Evolutionary conservation across 148 eudicot species (phyloP).

Genomic region (Camellia sinensis): DNA sequence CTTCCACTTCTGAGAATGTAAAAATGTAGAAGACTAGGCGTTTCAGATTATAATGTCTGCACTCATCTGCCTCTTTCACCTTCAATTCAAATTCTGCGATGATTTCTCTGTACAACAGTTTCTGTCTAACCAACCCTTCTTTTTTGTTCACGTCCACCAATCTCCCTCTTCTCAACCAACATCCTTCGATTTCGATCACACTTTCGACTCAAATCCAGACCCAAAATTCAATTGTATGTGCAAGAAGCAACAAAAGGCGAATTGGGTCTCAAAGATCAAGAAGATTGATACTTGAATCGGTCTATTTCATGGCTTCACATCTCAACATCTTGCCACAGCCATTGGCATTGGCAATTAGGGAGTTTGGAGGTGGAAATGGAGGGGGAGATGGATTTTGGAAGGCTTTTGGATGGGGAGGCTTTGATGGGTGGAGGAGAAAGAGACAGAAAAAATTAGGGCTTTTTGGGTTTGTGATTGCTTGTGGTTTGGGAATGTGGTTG

Average conservation of each 20-base stretch:
- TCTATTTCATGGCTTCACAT: conserved; percentile 45
- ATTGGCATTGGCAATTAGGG: conserved; percentile 40
- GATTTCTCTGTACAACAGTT: background rate
- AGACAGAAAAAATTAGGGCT: conserved; percentile 38
- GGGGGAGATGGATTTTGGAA: conserved; percentile 39
- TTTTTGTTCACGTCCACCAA: background rate
- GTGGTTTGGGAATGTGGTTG: conserved; percentile 37
- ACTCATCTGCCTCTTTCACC: background rate
- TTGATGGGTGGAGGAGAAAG: conserved; percentile 46
- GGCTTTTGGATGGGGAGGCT: conserved; percentile 46
- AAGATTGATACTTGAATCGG: conserved; percentile 40
- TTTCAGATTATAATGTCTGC: no score
- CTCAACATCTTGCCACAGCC: conserved; percentile 69
- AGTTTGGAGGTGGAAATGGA: conserved; percentile 57
- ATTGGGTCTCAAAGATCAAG: conserved; percentile 38
- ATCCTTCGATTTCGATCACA: background rate
- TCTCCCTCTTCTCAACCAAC: background rate
- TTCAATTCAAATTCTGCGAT: background rate
- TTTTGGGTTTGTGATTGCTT: conserved; percentile 36
- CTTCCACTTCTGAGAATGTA: background rate
- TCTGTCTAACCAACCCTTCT: background rate
- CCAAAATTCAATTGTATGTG: conserved; percentile 28
- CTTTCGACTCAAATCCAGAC: conserved; percentile 24
- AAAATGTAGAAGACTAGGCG: background rate
- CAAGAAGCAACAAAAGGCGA: conserved; percentile 45